phyloP scores from a whole-genome alignment of 768 basidiomycete genomes.

The Lactarius sp. region DNA sequence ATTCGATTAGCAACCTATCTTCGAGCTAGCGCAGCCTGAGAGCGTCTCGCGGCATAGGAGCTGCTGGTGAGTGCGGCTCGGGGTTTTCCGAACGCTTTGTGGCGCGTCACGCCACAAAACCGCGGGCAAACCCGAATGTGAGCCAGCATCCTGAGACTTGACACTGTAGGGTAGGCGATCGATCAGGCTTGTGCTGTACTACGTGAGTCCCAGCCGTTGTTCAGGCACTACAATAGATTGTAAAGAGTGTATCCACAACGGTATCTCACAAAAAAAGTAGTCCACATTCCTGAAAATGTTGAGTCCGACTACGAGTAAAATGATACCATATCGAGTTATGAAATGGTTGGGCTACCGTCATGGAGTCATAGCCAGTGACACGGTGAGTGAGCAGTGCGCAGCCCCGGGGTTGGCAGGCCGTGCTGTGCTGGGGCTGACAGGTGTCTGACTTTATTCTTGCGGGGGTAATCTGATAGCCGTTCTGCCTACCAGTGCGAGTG shows the following conservation, averaged over 20 bases:
- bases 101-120: background rate
- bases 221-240: background rate
- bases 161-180: background rate
- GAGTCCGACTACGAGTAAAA: background rate
- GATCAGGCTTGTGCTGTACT: background rate
- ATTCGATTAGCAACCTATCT: background rate
- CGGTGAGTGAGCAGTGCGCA: no score
- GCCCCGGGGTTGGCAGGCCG: background rate
- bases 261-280: background rate
- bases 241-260: background rate
- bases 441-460: no score
- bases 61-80: no score
- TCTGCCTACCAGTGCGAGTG: no score
- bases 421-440: no score
- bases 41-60: no score
- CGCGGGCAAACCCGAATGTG: background rate
- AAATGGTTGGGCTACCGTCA: background rate
- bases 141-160: background rate
- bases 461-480: no score
- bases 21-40: no score
- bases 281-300: background rate
- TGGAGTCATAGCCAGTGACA: background rate
- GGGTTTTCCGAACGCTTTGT: background rate
- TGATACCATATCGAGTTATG: background rate
- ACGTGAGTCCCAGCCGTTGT: background rate